Evolutionary conservation across 441 rosid species (phyloP), one percentile per base, ranked within the genome.

Genomic region (Biscutella auriculata): DNA sequence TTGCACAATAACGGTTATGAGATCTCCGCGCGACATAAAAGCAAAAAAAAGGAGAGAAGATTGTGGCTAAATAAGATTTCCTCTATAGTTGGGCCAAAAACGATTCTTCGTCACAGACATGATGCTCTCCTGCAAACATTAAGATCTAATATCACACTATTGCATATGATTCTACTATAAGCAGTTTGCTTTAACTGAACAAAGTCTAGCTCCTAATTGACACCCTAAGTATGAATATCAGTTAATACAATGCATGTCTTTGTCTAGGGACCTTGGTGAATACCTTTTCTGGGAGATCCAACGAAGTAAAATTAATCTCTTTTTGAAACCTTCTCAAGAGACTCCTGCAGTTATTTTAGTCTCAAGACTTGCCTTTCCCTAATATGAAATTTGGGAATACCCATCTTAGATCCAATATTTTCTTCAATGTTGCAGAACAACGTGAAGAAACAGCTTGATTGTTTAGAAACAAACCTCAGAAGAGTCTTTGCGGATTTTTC

Each of bases 281-380:
- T 63, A 76, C 82, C 82, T 65, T 69, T 27, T 46, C 42, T 32
- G 32, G 60, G 62, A 26, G 29, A 15, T 52, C 56, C 56, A 63
- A 25, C 27, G 65, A 29, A 6, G 41, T 62, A 53, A 62, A 59
- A 37, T 63, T 12, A 54, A 59, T n/a, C n/a, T 47, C 48, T 19
- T 51, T 33, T 26, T 30, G 17, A 28, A 35, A 17, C 40, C 36
- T 60, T 34, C 29, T 43, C 67, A n/a, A n/a, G 73, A 85, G 41
- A 77, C 86, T 26, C 79, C 77, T 49, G 88, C 75, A 26, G 84
- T 71, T 70, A 85, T 77, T 75, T 83, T 76, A 62, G 57, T 72
- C 57, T 76, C 83, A n/a, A 69, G 53, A 67, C 56, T 82, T 40
- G 74, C 54, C 70, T 63, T 77, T 48, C 77, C 94, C 94, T 88